Percentiles rank a stretch among this genome's conserved stretches.
Conservation (phyloP, 2,329 filamentous ascomycete genomes). For the Neonectria sp. region DNA sequence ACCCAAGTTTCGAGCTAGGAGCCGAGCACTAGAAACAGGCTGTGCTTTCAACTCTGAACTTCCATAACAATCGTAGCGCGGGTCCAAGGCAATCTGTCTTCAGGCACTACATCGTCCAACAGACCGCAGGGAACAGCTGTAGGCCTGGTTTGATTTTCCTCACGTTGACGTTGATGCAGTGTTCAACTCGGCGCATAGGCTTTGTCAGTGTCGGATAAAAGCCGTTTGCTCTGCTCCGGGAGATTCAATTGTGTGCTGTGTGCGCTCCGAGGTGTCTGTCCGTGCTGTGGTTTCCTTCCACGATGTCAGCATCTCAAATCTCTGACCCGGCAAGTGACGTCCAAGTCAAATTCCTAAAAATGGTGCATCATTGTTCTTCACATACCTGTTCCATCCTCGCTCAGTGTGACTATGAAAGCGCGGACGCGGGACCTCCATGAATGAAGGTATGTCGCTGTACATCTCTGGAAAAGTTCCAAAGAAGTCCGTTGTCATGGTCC, state of each 20-base stretch:
- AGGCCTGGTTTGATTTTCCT: too few relatives aligned
- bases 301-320: background rate
- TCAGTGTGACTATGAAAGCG: background rate
- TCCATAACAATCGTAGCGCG: too few relatives aligned
- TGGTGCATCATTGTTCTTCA: background rate
- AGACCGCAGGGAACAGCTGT: too few relatives aligned
- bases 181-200: background rate
- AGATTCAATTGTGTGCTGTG: background rate
- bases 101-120: too few relatives aligned
- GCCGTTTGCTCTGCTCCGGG: background rate
- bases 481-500: constrained; percentile 23
- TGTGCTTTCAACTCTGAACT: too few relatives aligned
- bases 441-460: constrained; percentile 5
- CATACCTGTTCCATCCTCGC: background rate
- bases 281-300: background rate
- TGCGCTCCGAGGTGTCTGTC: background rate
- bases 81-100: too few relatives aligned
- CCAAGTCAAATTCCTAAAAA: background rate
- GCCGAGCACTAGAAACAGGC: too few relatives aligned
- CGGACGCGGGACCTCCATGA: background rate
- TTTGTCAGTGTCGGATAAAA: background rate
- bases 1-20: too few relatives aligned
- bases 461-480: constrained; percentile 10
- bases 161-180: background rate
- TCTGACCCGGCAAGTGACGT: background rate